phyloP scores from a whole-genome alignment of 208 protist species.

The Lotmaria passim region DNA sequence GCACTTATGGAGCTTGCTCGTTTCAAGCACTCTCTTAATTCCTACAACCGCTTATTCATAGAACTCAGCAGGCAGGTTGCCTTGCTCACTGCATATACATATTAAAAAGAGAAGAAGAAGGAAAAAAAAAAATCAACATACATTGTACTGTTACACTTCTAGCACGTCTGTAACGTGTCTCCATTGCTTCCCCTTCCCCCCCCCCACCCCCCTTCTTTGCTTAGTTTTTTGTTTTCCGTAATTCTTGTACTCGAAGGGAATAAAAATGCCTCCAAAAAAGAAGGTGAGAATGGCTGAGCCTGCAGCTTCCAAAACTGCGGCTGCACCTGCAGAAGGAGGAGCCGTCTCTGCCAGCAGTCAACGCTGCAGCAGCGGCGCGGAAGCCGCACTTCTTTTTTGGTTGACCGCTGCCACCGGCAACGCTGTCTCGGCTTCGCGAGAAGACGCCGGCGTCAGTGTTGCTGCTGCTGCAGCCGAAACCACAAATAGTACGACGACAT shows the following conservation, averaged over 20 bases:
- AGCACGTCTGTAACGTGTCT: too few species aligned
- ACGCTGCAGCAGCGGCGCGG: not conserved
- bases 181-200: not conserved
- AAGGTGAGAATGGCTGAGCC: not conserved
- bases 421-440: not conserved
- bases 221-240: not conserved
- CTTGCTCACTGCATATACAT: too few species aligned
- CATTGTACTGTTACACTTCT: too few species aligned
- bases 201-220: not conserved
- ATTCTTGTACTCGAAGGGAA: not conserved
- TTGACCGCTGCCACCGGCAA: conserved; percentile 16
- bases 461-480: not conserved
- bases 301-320: too few species aligned
- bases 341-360: not conserved
- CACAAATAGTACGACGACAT: too few species aligned
- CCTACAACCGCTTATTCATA: too few species aligned
- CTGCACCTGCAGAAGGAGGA: too few species aligned
- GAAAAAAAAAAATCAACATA: too few species aligned
- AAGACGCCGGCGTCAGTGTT: not conserved
- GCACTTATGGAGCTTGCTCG: too few species aligned
- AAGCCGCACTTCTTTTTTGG: conserved; percentile 42
- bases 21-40: too few species aligned
- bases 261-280: not conserved
- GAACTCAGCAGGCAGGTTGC: too few species aligned
- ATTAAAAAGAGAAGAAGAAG: too few species aligned